phyloP scores from a whole-genome alignment of 495 filamentous ascomycete species.

The Lichenothelia convexa region DNA sequence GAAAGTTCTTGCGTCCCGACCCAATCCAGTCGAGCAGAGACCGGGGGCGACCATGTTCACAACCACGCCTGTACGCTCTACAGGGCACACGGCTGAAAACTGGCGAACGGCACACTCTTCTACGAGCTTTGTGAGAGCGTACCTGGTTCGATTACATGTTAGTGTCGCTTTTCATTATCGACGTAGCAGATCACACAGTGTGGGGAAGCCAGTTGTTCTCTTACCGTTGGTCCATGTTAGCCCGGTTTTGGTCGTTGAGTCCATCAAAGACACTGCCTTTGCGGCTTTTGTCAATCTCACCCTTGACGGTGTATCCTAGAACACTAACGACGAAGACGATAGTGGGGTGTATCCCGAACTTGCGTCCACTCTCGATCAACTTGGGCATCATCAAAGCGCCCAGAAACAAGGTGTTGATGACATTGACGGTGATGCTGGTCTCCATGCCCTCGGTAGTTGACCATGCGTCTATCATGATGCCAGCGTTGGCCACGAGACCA shows the following conservation, averaged over 20 bases:
- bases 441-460: conserved; percentile 27
- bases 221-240: neutral
- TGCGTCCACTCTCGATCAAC: conserved; percentile 6
- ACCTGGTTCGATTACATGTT: neutral
- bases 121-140: neutral
- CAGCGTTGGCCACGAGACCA: conserved; percentile 10
- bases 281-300: neutral
- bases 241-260: neutral
- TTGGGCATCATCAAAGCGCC: conserved; percentile 35
- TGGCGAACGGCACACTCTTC: neutral
- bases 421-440: conserved; percentile 38
- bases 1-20: neutral
- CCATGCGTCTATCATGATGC: conserved; percentile 1
- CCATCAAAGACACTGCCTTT: neutral
- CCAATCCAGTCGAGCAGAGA: neutral
- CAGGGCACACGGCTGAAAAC: neutral
- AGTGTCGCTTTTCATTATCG: neutral
- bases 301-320: conserved; percentile 3
- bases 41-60: neutral
- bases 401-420: conserved; percentile 37
- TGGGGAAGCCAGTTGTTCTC: too few species aligned
- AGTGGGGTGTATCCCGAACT: neutral
- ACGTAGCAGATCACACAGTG: too few species aligned
- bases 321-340: neutral
- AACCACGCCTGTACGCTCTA: neutral